These are phyloP conservation scores for Lumnitzera littorea DNA, from an alignment of 345 rosid genomes.

Conservation along the genomic window DNA sequence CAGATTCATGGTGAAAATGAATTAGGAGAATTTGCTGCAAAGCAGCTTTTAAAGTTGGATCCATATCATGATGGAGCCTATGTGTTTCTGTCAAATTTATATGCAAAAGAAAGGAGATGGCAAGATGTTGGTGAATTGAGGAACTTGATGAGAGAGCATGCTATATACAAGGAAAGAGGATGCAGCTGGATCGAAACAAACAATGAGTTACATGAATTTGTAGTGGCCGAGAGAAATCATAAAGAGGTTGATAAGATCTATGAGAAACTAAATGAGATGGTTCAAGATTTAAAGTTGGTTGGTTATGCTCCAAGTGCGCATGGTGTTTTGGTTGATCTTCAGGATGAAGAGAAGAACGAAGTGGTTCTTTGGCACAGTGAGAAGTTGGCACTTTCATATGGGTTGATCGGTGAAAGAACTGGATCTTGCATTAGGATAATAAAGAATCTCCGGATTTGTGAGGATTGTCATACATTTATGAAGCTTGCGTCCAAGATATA, in stretches of 20 bases:
- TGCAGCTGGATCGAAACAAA: conserved; percentile 53
- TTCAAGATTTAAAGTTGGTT: conserved; percentile 17
- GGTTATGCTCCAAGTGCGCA: conserved; percentile 24
- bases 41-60: conserved; percentile 42
- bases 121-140: conserved; percentile 50
- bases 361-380: conserved; percentile 36
- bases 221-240: conserved; percentile 20
- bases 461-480: conserved; percentile 32
- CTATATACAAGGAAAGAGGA: conserved; percentile 49
- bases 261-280: conserved; percentile 26
- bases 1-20: conserved; percentile 38
- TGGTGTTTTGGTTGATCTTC: conserved; percentile 29
- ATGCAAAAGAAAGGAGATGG: conserved; percentile 61
- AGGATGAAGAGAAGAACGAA: conserved; percentile 33
- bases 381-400: conserved; percentile 35
- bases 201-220: conserved; percentile 47
- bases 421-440: conserved; percentile 24
- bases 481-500: conserved; percentile 28
- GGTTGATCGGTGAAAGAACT: conserved; percentile 13
- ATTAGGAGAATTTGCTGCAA: conserved; percentile 56
- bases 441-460: conserved; percentile 39
- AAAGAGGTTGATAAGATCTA: conserved; percentile 13
- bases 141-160: conserved; percentile 35
- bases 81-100: conserved; percentile 61
- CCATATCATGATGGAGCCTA: conserved; percentile 58